Evolutionary conservation across 202 grass and related monocot species (phyloP).

Genomic region (Carex arenaria): DNA sequence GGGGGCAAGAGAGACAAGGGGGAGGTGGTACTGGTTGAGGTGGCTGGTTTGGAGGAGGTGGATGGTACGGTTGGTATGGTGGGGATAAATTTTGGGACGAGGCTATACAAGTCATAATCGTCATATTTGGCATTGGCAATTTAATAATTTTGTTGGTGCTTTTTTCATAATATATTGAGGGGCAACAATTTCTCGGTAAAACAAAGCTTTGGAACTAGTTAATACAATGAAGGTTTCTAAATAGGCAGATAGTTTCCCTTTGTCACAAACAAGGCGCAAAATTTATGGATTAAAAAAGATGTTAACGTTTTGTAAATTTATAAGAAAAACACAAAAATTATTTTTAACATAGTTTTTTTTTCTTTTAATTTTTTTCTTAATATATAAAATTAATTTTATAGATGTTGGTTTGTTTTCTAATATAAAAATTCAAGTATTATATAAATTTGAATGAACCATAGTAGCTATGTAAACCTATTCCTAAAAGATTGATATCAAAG

Average conservation of each 20-base stretch:
- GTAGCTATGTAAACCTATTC: not conserved
- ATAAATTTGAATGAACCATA: not conserved
- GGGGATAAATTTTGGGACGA: slow-evolving; percentile 64
- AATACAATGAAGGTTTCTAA: not conserved
- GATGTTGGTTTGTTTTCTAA: not conserved
- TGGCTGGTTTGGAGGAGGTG: slow-evolving; percentile 49
- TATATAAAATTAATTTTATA: too few relatives aligned
- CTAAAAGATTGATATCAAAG: not conserved
- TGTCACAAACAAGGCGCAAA: not conserved
- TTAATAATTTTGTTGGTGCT: not conserved
- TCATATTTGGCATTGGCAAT: slow-evolving; percentile 72
- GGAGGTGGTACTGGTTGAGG: slow-evolving; percentile 31
- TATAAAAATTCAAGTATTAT: not conserved
- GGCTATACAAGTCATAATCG: slow-evolving; percentile 46
- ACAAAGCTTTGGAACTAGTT: not conserved
- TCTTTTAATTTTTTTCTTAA: too few relatives aligned
- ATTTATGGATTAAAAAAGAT: not conserved
- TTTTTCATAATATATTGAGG: not conserved
- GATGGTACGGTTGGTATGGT: slow-evolving; percentile 66
- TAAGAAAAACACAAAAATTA: not conserved
- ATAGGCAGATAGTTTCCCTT: not conserved
- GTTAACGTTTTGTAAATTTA: not conserved
- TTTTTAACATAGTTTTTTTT: too few relatives aligned
- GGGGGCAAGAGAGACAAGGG: slow-evolving; percentile 25
- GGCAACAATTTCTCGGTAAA: not conserved